Evolutionary conservation across 75 land plant species (phyloP), one percentile per base, ranked within the genome.

Genomic region (Chamaecyparis obtusa): DNA sequence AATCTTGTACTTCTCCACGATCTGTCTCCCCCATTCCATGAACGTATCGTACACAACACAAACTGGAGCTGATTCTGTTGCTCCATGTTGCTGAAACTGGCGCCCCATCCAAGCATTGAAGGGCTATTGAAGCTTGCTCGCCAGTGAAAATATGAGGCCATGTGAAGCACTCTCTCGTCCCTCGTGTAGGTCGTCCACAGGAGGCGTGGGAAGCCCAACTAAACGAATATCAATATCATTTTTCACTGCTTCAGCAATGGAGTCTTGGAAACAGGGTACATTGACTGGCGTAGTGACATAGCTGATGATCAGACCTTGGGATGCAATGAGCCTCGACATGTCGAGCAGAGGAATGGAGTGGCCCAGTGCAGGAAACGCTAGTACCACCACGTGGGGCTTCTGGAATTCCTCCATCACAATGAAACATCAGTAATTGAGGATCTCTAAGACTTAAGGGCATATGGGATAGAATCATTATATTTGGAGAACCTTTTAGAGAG

Each of bases 281-380:
- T 91, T 90, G 14, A 36, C 84, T 6, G 88, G 89, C 44, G 91
- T 92, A 54, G 93, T 92, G 91, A 89, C 43, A 86, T 88, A 5
- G 39, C 87, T 88, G 86, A 89, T 76, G n/a, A 83, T 21, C 37
- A 83, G 33, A 36, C 39, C 48, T 35, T n/a, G 88, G 41, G 48
- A 85, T 6, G 41, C 41, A 79, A 89, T 88, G 64, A 89, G 91
- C 72, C 51, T 90, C 9, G 91, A 84, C 9, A 89, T 87, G 76
- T 90, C 86, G 85, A 89, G 87, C 76, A 87, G 55, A 13, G 92
- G 89, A 32, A 88, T 91, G 56, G 87, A 89, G 83, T 91, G 92
- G 30, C 92, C 92, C 71, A 88, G 83, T 2, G 89, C 54, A 88
- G 88, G 87, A 88, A 91, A 90, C 2, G 91, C 91, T 13, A 76